These are phyloP conservation scores for Lepiota venenata DNA, from an alignment of 768 basidiomycete species.

Conservation along the genomic window DNA sequence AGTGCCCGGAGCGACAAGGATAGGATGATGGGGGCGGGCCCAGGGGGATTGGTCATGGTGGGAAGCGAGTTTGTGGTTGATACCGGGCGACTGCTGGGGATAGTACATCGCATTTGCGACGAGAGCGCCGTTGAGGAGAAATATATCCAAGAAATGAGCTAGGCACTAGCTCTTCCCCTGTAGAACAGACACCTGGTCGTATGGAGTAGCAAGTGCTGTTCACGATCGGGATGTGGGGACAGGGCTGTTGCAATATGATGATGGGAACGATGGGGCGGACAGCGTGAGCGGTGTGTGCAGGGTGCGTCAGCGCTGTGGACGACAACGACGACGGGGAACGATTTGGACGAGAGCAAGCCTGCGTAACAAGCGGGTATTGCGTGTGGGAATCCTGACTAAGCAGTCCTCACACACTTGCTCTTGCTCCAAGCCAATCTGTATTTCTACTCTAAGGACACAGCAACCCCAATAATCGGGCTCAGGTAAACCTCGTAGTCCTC, in stretches of 20 bases:
- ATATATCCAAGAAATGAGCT: conserved; percentile 11
- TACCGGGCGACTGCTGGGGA: conserved; percentile 79
- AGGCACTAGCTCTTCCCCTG: conserved; percentile 1
- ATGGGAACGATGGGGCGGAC: not conserved
- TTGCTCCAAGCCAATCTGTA: not conserved
- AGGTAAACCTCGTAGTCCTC: conserved; percentile 45
- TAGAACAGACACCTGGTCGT: not conserved
- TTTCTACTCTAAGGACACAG: conserved; percentile 34
- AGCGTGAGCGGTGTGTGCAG: not conserved
- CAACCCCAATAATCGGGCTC: conserved; percentile 48
- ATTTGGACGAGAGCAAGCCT: conserved; percentile 1
- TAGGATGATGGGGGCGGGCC: conserved; percentile 57
- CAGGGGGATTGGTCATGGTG: conserved; percentile 78
- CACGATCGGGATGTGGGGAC: not conserved
- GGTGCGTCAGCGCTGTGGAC: conserved; percentile 2
- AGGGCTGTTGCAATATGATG: not conserved
- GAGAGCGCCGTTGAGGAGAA: not conserved
- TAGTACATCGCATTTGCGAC: conserved; percentile 71
- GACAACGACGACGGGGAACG: not conserved
- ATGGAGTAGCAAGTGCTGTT: not conserved
- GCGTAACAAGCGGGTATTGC: not conserved
- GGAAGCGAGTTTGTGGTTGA: conserved; percentile 70
- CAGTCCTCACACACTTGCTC: conserved; percentile 2
- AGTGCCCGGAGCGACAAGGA: conserved; percentile 45
- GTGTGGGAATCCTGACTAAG: conserved; percentile 8